phyloP scores from a whole-genome alignment of 352 stramenopile genomes.

The Aphanomyces stellatus region DNA sequence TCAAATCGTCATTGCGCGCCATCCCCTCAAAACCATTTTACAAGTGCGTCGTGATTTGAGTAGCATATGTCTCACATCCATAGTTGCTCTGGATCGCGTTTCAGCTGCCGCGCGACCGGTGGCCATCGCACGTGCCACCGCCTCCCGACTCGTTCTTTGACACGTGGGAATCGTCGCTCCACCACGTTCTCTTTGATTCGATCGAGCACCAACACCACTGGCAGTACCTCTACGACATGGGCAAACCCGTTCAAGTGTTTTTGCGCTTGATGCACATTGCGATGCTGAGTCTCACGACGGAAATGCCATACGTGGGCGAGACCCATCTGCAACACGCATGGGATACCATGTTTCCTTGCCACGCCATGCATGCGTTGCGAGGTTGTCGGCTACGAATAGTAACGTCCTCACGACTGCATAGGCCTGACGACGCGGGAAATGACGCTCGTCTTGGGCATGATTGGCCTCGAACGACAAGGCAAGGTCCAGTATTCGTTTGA shows the following conservation, averaged over 20 bases:
- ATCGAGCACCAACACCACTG: conserved; percentile 35
- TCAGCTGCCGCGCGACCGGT: conserved; percentile 27
- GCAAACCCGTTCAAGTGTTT: conserved; percentile 60
- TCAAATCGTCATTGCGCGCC: conserved; percentile 61
- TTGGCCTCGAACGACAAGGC: conserved; percentile 55
- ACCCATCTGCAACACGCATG: conserved; percentile 45
- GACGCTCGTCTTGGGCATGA: conserved; percentile 71
- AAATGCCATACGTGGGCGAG: conserved; percentile 31
- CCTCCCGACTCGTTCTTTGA: conserved; percentile 27
- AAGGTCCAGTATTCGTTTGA: conserved; percentile 67
- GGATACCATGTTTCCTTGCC: conserved; percentile 53
- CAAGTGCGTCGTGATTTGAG: neutral
- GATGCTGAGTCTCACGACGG: conserved; percentile 34
- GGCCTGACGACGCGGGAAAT: conserved; percentile 46
- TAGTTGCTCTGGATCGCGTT: conserved; percentile 36
- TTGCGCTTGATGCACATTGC: conserved; percentile 43
- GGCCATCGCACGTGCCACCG: conserved; percentile 7
- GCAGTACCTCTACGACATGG: conserved; percentile 69
- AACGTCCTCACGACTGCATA: neutral
- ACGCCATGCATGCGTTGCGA: conserved; percentile 62
- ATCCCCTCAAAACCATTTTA: conserved; percentile 40
- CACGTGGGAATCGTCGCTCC: conserved; percentile 36
- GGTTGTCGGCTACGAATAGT: conserved; percentile 25
- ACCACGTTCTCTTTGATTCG: conserved; percentile 27
- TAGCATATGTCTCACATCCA: conserved; percentile 13